Conservation (phyloP, 2,329 filamentous ascomycete species). For the Colletotrichum tofieldiae region DNA sequence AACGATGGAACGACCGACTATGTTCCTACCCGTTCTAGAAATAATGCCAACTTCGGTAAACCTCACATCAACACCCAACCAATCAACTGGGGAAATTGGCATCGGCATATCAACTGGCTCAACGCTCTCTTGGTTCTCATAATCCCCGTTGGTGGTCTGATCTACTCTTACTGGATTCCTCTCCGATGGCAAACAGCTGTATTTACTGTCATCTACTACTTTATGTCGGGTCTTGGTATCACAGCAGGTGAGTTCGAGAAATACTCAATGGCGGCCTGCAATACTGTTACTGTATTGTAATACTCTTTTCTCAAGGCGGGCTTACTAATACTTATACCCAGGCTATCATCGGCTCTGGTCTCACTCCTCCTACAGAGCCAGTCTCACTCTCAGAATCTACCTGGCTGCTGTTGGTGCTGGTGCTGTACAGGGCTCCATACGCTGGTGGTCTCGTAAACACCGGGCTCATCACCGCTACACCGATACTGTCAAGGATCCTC, state of each 20-base stretch:
- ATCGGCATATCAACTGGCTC: constrained; percentile 95
- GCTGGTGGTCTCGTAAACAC: constrained; percentile 92
- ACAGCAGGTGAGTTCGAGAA: constrained; percentile 71
- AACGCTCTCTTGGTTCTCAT: constrained; percentile 86
- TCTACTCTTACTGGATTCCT: constrained; percentile 85
- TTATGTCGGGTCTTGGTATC: constrained; percentile 77
- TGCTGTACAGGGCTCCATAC: constrained; percentile 87
- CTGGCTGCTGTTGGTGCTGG: constrained; percentile 86
- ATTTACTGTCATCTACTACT: constrained; percentile 85
- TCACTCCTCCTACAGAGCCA: constrained; percentile 86
- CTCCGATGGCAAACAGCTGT: constrained; percentile 79
- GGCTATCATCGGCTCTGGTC: constrained; percentile 82
- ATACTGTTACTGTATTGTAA: constrained; percentile 49
- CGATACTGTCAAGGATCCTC: constrained; percentile 92
- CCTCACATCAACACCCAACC: constrained; percentile 70
- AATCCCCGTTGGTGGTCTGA: constrained; percentile 80
- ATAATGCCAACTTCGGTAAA: too few relatives aligned
- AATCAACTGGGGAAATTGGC: constrained; percentile 87
- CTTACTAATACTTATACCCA: constrained; percentile 3
- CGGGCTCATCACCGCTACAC: constrained; percentile 92
- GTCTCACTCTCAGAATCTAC: constrained; percentile 83
- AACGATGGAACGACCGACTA: too few relatives aligned
- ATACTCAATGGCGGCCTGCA: too few relatives aligned
- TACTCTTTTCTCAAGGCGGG: neutral
- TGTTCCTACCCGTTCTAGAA: too few relatives aligned